These are phyloP conservation scores for Clarireedia paspali DNA, from an alignment of 2,329 filamentous ascomycete species.

Conservation along the genomic window DNA sequence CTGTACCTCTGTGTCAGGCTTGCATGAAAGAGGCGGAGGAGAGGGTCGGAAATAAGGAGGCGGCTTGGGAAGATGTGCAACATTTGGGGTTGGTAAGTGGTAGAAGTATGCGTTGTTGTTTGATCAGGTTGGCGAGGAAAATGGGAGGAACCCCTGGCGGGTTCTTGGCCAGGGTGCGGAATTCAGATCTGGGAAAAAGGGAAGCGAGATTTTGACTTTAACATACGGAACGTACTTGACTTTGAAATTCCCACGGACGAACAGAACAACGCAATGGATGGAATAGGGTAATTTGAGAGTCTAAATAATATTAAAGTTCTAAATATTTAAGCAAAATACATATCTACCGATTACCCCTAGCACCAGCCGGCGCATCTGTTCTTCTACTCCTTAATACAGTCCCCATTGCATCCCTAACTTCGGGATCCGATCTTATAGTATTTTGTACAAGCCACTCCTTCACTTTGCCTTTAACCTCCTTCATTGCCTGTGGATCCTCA, in stretches of 20 bases:
- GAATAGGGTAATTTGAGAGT: neutral
- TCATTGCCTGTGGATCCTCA: constrained; percentile 58
- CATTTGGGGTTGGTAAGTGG: neutral
- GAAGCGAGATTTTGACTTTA: neutral
- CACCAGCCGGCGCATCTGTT: constrained; percentile 54
- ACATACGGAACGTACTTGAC: neutral
- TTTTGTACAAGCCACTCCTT: constrained; percentile 86
- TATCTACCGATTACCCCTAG: constrained; percentile 32
- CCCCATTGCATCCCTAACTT: constrained; percentile 74
- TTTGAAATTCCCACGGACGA: neutral
- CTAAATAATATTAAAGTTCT: neutral
- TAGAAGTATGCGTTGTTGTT: neutral
- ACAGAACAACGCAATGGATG: neutral
- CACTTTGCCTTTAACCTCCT: constrained; percentile 61
- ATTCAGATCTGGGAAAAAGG: neutral
- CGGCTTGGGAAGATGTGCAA: constrained; percentile 8
- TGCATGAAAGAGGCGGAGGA: neutral
- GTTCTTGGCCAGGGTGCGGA: neutral
- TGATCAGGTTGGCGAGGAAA: neutral
- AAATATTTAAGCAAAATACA: neutral
- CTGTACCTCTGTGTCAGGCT: neutral
- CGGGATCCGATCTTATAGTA: constrained; percentile 68
- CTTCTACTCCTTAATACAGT: constrained; percentile 56
- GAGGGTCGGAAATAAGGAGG: neutral
- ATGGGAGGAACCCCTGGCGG: neutral